Evolutionary conservation across 768 basidiomycete genomes (phyloP).

Genomic region (Lentinus brumalis): DNA sequence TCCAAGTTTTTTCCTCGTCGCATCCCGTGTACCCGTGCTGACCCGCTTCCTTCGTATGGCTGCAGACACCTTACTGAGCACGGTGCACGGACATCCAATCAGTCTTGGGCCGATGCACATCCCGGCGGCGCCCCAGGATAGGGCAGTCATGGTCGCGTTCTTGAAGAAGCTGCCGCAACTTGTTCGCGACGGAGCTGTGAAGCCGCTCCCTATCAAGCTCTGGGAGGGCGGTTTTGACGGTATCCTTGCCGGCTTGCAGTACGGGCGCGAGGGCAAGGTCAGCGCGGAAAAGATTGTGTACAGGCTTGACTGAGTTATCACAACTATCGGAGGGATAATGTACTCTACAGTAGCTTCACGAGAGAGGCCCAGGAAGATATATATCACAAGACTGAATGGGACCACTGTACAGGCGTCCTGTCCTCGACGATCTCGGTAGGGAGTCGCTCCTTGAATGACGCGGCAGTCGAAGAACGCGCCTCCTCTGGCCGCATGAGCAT

Average conservation of each 20-base stretch:
- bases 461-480: too few relatives aligned
- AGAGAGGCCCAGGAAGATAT: too few relatives aligned
- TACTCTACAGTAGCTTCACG: too few relatives aligned
- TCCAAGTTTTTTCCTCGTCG: too few relatives aligned
- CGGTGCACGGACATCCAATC: constrained; percentile 21
- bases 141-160: constrained; percentile 25
- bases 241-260: constrained; percentile 28
- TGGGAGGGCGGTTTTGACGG: constrained; percentile 29
- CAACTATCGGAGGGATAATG: too few relatives aligned
- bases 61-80: constrained; percentile 26
- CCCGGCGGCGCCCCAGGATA: constrained; percentile 23
- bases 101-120: constrained; percentile 8
- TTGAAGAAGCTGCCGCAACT: constrained; percentile 23
- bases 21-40: too few relatives aligned
- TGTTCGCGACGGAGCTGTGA: constrained; percentile 24
- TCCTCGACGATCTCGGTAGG: too few relatives aligned
- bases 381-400: too few relatives aligned
- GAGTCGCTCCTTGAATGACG: too few relatives aligned
- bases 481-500: too few relatives aligned
- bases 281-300: constrained; percentile 35
- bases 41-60: background rate
- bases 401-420: too few relatives aligned
- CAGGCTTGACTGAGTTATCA: too few relatives aligned
- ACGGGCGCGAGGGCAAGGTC: constrained; percentile 32
- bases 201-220: constrained; percentile 29